Evolutionary conservation across 805 yeast species (phyloP).

Genomic region (Saccharomycopsis lassenensis): DNA sequence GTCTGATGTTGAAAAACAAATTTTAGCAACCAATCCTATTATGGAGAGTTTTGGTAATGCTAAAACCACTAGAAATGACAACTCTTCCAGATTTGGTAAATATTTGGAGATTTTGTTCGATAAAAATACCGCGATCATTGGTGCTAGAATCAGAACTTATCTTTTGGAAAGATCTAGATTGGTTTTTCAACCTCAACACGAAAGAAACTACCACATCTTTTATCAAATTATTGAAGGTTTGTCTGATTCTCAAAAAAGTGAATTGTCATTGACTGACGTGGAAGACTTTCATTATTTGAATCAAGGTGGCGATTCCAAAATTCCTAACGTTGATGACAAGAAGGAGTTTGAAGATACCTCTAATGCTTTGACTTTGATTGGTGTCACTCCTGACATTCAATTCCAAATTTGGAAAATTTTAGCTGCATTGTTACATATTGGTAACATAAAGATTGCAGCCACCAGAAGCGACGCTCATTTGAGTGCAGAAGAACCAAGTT

Average conservation of each 20-base stretch:
- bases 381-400: constrained; percentile 52
- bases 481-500: constrained; percentile 76
- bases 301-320: constrained; percentile 70
- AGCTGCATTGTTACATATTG: constrained; percentile 85
- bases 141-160: constrained; percentile 91
- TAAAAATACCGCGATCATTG: constrained; percentile 64
- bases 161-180: constrained; percentile 86
- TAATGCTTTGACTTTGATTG: constrained; percentile 70
- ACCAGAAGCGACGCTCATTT: constrained; percentile 76
- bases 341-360: constrained; percentile 67
- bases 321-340: constrained; percentile 73
- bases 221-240: constrained; percentile 76
- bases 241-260: constrained; percentile 37
- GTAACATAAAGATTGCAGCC: constrained; percentile 80
- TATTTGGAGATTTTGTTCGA: constrained; percentile 86
- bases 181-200: constrained; percentile 84
- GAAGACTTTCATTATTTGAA: constrained; percentile 71
- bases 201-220: constrained; percentile 90
- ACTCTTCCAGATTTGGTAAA: constrained; percentile 96
- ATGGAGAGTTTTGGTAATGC: constrained; percentile 99
- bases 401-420: constrained; percentile 61
- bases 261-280: constrained; percentile 51
- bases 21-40: constrained; percentile 90
- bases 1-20: constrained; percentile 88
- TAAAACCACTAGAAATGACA: constrained; percentile 92